Base-by-base conservation (phyloP, 768 basidiomycete species). In the Paxillus ammoniavirescens region DNA sequence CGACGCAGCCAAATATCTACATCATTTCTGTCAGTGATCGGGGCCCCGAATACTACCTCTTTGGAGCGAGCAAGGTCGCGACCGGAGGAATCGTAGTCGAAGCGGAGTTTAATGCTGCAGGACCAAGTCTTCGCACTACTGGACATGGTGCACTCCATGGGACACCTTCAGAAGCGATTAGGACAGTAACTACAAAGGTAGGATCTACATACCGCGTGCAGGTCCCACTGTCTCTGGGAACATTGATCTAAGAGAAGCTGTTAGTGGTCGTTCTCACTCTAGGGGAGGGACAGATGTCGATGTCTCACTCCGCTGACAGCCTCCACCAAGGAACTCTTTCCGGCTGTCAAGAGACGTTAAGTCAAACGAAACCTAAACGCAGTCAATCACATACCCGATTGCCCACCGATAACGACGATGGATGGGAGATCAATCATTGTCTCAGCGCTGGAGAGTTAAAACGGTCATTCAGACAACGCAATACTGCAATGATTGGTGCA, bases 181-280 rank as follows among this genome's bases (percentile, higher is more conserved):
- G 42, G 17, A 14, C 9, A 4, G n/a, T n/a, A 15, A 47, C 7
- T 26, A 13, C 13, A 36, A 30, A 15, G 1, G 15, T 36, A 40
- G n/a, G 1, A 5, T n/a, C 23, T 37, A 47, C 56, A 28, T 3
- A 79, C 83, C 81, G 72, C 0, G 82, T 84, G 49, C 83, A 84
- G 1, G 82, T 84, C 21, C 82, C 82, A 38, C 79, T 80, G 41
- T 84, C 83, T 31, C 84, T 71, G 10, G 84, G 83, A 28, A 86
- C 82, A 45, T 69, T 80, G 28, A 84, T 80, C 84, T 85, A 40
- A 13, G 0, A 31, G n/a, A 33, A 42, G 17, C 6, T 8, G 13
- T 59, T 30, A 62, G 17, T n/a, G n/a, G n/a, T 8, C 14, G 3
- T 17, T n/a, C 8, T 9, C 5, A 31, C 7, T 31, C 2, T 26